phyloP scores from a whole-genome alignment of 2,329 filamentous ascomycete genomes.

The Shiraia bambusicola region DNA sequence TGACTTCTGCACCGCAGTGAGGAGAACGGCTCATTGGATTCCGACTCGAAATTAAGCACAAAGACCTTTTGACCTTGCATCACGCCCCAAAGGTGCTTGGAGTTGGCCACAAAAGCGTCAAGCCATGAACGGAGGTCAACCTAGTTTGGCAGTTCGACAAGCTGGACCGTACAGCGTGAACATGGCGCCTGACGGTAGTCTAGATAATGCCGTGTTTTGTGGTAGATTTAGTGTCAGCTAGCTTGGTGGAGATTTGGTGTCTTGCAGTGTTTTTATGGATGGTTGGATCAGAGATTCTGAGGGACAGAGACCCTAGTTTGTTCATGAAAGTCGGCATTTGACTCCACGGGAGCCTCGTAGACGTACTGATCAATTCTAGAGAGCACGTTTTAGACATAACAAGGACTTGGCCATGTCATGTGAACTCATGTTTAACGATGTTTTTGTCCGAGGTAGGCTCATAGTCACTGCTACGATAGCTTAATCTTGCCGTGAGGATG shows the following conservation, averaged over 20 bases:
- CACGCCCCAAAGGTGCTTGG: conserved; percentile 6
- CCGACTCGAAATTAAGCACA: conserved; percentile 13
- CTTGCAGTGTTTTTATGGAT: conserved; percentile 5
- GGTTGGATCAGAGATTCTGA: conserved; percentile 5
- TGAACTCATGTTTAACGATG: not conserved
- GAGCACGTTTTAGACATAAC: not conserved
- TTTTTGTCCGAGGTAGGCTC: not conserved
- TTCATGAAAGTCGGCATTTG: conserved; percentile 8
- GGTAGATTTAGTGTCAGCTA: conserved; percentile 13
- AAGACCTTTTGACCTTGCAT: conserved; percentile 26
- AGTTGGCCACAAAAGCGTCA: conserved; percentile 8
- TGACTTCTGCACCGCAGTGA: no score
- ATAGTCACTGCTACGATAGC: no score
- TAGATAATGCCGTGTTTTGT: conserved; percentile 12
- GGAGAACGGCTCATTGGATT: conserved; percentile 17
- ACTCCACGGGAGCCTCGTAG: conserved; percentile 5
- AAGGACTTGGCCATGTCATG: no score
- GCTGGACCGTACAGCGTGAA: conserved; percentile 18
- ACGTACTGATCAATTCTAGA: not conserved
- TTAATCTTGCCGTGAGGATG: no score
- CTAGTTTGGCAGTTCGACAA: conserved; percentile 28
- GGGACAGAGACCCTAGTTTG: conserved; percentile 9
- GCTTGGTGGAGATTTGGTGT: conserved; percentile 7
- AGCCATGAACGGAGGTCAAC: conserved; percentile 21
- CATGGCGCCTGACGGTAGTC: conserved; percentile 24